These are phyloP conservation scores for Populus euphratica DNA, from an alignment of 345 rosid species.

Conservation along the genomic window DNA sequence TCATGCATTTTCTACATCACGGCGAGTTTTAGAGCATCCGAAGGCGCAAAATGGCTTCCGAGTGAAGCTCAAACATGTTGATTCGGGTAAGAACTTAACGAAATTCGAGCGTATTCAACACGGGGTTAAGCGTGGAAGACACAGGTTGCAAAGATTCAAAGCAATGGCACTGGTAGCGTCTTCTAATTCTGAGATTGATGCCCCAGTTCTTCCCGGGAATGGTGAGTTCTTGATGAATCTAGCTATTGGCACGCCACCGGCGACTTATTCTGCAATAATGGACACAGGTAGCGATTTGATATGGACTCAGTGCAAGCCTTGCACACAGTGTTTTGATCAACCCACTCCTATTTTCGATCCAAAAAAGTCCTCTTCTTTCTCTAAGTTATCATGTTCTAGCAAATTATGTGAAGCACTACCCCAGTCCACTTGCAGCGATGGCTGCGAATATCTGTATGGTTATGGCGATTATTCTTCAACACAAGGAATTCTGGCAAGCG, in stretches of 20 bases:
- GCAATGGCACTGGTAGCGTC: conserved; percentile 44
- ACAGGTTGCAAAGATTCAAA: conserved; percentile 52
- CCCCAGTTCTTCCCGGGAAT: conserved; percentile 60
- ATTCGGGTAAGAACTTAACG: conserved; percentile 71
- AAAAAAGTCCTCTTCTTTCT: conserved; percentile 55
- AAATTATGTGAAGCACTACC: conserved; percentile 56
- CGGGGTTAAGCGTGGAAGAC: conserved; percentile 58
- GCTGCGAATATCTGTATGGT: conserved; percentile 65
- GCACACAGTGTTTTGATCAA: conserved; percentile 62
- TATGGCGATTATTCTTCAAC: conserved; percentile 93
- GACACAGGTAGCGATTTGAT: conserved; percentile 92
- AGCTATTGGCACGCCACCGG: conserved; percentile 64
- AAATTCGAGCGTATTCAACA: conserved; percentile 62
- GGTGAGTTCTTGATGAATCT: conserved; percentile 81
- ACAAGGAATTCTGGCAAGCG: conserved; percentile 57
- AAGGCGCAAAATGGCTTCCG: conserved; percentile 37
- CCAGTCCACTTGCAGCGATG: conserved; percentile 35
- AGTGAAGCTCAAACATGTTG: conserved; percentile 53
- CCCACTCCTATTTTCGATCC: conserved; percentile 81
- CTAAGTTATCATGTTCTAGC: conserved; percentile 52
- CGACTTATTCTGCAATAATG: conserved; percentile 57
- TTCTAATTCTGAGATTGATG: conserved; percentile 22
- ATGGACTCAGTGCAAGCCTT: conserved; percentile 97
- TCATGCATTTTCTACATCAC: conserved; percentile 22
- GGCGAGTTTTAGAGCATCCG: conserved; percentile 11